Percentiles rank a stretch among this genome's conserved stretches.
phyloP scores from a whole-genome alignment of 2,329 filamentous ascomycete genomes.

The Malbranchea cinnamomea region DNA sequence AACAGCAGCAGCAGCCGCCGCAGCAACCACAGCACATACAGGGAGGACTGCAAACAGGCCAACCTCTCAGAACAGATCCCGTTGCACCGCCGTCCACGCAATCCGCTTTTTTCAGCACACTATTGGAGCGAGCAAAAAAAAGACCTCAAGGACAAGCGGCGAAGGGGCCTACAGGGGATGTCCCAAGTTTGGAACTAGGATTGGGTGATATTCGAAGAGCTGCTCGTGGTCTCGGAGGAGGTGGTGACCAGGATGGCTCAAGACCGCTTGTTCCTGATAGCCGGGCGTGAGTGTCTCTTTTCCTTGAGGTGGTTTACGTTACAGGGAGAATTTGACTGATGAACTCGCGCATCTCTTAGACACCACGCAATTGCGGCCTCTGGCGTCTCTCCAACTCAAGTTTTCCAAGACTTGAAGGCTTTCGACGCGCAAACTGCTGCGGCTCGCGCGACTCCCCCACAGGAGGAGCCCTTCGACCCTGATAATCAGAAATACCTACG shows the following conservation, averaged over 20 bases:
- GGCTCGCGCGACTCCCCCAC: slow-evolving; percentile 13
- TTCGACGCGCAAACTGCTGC: slow-evolving; percentile 54
- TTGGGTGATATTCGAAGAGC: slow-evolving; percentile 68
- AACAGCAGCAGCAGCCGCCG: slow-evolving; percentile 14
- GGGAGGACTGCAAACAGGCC: too few species aligned
- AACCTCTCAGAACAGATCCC: too few species aligned
- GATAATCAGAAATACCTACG: slow-evolving; percentile 59
- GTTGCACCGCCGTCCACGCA: slow-evolving; percentile 28
- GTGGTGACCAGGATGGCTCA: slow-evolving; percentile 35
- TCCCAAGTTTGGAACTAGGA: slow-evolving; percentile 81
- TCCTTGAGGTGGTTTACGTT: background rate
- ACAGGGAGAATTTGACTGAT: background rate
- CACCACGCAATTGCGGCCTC: slow-evolving; percentile 90
- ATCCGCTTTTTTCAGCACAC: slow-evolving; percentile 49
- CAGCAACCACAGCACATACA: too few species aligned
- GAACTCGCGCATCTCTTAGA: slow-evolving; percentile 27
- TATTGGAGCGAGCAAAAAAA: slow-evolving; percentile 49
- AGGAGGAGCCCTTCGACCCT: slow-evolving; percentile 33
- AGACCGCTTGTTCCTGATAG: slow-evolving; percentile 29
- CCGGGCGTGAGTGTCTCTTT: slow-evolving; percentile 36
- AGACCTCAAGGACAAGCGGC: too few species aligned
- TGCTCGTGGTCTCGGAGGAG: slow-evolving; percentile 63
- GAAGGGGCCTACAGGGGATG: slow-evolving; percentile 60
- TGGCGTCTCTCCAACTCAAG: slow-evolving; percentile 73
- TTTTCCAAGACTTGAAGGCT: slow-evolving; percentile 71